Base-by-base conservation (phyloP, 2,329 filamentous ascomycete species). In the Nigrograna mackinnonii region DNA sequence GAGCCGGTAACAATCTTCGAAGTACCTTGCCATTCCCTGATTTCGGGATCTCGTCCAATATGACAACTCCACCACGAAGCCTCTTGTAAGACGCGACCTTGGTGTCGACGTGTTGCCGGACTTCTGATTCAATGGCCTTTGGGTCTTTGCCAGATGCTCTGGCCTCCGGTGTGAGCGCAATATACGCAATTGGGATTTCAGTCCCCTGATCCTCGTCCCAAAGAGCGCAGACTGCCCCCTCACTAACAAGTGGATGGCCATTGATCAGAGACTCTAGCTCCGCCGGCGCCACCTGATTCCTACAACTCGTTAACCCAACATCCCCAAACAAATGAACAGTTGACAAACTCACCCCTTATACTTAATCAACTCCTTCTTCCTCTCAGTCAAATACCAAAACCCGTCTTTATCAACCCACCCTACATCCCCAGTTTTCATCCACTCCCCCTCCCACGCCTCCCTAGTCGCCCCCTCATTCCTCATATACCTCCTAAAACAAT, bases 291-390 rank as follows among this genome's bases (percentile, higher is more conserved):
- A 68, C 61, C 46, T 66, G 62, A 21, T 57, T 47, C 6, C 47
- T 55, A 13, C n/a, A n/a, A n/a, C 14, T 17, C 2, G 18, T 13
- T 5, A 7, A 16, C 13, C 9, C 9, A n/a, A 24, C n/a, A n/a
- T 38, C 17, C 28, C 22, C 17, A 13, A 6, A 12, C n/a, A 5
- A 38, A 17, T n/a, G 6, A 30, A 9, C 16, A 18, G 22, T 5
- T 28, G 35, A n/a, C 24, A 16, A 17, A 36, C 39, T 26, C 35
- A 52, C 32, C 60, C 60, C 41, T 62, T 63, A 32, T 62, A 62
- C 41, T 65, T 65, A 45, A 65, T 63, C 5, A 62, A 43, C 34
- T 67, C 63, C 22, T 66, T 67, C 45, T 65, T 64, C 17, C 63
- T 43, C 2, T 60, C 66, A 1, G 55, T 63, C 9, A 68, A 44